These are phyloP conservation scores for Lichtheimia hyalospora DNA, from an alignment of 371 early-diverging fungal genomes.

Conservation along the genomic window DNA sequence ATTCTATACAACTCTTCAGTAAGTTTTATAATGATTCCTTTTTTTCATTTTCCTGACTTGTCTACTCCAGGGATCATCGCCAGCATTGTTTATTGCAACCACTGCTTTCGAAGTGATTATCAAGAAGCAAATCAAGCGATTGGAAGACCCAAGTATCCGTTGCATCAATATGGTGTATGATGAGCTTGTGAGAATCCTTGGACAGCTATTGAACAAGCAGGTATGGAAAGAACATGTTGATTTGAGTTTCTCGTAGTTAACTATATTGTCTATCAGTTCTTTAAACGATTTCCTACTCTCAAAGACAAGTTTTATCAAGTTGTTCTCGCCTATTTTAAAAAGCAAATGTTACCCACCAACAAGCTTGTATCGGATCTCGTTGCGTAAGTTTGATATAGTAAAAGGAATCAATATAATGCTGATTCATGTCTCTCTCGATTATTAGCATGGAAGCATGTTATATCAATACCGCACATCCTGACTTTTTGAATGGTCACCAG, in stretches of 20 bases:
- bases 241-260: no score
- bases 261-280: constrained; percentile 46
- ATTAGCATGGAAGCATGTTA: constrained; percentile 89
- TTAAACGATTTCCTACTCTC: constrained; percentile 94
- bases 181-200: constrained; percentile 92
- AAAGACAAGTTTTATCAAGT: constrained; percentile 89
- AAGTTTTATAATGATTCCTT: constrained; percentile 15
- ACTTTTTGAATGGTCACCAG: constrained; percentile 95
- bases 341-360: constrained; percentile 84
- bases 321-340: constrained; percentile 91
- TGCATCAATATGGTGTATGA: constrained; percentile 95
- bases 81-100: constrained; percentile 96
- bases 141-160: constrained; percentile 96
- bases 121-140: constrained; percentile 94
- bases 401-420: background rate
- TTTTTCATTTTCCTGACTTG: no score
- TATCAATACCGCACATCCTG: constrained; percentile 98
- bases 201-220: constrained; percentile 87
- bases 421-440: background rate
- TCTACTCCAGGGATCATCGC: constrained; percentile 78
- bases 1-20: constrained; percentile 97
- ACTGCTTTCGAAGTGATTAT: constrained; percentile 97
- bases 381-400: constrained; percentile 45
- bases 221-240: constrained; percentile 24
- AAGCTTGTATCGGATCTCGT: constrained; percentile 93